phyloP scores from a whole-genome alignment of 139 green algal species.

The Coccomyxa sp. region DNA sequence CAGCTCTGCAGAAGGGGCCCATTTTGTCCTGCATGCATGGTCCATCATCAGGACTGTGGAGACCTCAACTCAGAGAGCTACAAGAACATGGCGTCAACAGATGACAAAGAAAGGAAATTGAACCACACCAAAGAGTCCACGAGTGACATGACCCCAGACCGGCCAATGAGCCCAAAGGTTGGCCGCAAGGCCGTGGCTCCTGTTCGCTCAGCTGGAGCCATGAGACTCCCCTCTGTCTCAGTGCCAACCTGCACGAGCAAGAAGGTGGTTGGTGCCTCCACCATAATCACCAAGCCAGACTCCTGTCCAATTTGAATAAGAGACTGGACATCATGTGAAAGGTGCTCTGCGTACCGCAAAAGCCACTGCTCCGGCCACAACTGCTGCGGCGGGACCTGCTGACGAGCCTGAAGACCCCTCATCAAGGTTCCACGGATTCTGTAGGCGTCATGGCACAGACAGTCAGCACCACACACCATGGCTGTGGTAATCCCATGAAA shows the following conservation, averaged over 20 bases:
- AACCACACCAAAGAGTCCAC: constrained; percentile 22
- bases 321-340: background rate
- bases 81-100: background rate
- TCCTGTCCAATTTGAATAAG: too few species aligned
- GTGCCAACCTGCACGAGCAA: constrained; percentile 21
- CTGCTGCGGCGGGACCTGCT: constrained; percentile 6
- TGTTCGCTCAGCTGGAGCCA: constrained; percentile 12
- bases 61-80: background rate
- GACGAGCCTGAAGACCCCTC: constrained; percentile 23
- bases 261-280: constrained; percentile 1
- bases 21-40: constrained; percentile 25
- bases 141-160: constrained; percentile 28
- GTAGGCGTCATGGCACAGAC: constrained; percentile 1
- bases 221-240: constrained; percentile 28
- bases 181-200: constrained; percentile 13
- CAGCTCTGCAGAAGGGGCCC: constrained; percentile 21
- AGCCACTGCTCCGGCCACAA: background rate
- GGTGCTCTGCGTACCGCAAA: background rate
- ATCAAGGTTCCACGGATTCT: constrained; percentile 33
- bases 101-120: background rate
- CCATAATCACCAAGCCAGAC: too few species aligned
- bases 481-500: too few species aligned
- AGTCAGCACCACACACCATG: too few species aligned
- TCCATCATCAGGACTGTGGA: background rate
- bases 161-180: constrained; percentile 25